phyloP scores from a whole-genome alignment of 2,329 filamentous ascomycete genomes.

The Microascus cirrosus region DNA sequence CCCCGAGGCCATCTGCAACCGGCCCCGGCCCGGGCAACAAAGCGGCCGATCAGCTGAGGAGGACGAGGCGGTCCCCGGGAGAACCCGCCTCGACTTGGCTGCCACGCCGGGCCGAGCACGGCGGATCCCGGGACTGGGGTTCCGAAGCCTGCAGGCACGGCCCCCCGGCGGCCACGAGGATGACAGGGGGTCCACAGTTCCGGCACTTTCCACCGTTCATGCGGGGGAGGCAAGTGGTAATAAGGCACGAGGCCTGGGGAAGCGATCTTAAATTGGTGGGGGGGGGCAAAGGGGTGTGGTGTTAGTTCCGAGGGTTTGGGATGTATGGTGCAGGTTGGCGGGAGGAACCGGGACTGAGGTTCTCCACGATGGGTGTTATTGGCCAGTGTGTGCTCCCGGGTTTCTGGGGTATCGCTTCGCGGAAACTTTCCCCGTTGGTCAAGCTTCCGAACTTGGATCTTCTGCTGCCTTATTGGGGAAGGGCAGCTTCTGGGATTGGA shows the following conservation, averaged over 20 bases:
- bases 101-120: not conserved
- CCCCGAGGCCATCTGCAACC: not conserved
- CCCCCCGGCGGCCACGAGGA: too few species aligned
- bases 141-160: not conserved
- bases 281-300: not conserved
- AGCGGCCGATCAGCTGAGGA: not conserved
- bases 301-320: not conserved
- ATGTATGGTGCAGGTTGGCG: not conserved
- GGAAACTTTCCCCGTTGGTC: not conserved
- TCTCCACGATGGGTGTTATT: not conserved
- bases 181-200: too few species aligned
- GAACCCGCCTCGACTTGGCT: constrained; percentile 2
- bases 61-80: not conserved
- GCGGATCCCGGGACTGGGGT: constrained; percentile 1
- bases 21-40: not conserved
- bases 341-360: not conserved
- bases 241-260: not conserved
- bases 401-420: not conserved
- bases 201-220: too few species aligned
- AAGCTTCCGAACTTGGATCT: not conserved
- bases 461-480: too few species aligned
- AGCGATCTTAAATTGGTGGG: not conserved
- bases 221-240: not conserved
- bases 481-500: too few species aligned
- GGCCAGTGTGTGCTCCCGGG: not conserved